Percentiles rank a stretch among this genome's conserved stretches.
Conservation (phyloP, 2,329 filamentous ascomycete species). For the Colletotrichum caudatum region DNA sequence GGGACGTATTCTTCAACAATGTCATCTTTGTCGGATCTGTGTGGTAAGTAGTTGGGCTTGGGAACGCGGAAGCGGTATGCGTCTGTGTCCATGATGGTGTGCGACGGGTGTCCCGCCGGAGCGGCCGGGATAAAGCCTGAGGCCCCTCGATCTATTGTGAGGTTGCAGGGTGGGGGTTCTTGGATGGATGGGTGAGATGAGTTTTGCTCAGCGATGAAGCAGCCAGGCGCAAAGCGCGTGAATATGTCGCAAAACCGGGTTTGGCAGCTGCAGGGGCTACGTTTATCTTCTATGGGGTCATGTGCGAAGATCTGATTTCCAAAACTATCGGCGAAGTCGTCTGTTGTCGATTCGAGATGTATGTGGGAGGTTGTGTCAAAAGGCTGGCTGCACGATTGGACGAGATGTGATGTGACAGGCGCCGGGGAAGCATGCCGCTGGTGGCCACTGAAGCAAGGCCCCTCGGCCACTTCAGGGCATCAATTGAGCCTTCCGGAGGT, state of each 20-base stretch:
- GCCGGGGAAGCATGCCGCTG: slow-evolving; percentile 13
- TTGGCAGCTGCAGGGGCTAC: background rate
- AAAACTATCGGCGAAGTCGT: slow-evolving; percentile 4
- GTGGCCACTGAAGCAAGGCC: slow-evolving; percentile 20
- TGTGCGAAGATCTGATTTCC: background rate
- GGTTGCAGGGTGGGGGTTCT: slow-evolving; percentile 4
- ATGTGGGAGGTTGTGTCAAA: slow-evolving; percentile 24
- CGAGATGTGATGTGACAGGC: slow-evolving; percentile 23
- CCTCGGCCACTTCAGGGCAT: background rate
- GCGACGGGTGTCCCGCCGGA: slow-evolving; percentile 32
- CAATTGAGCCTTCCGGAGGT: background rate
- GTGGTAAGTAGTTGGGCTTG: slow-evolving; percentile 71
- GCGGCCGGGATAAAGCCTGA: slow-evolving; percentile 21
- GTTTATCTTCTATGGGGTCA: background rate
- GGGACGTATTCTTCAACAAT: slow-evolving; percentile 66
- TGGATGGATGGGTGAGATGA: slow-evolving; percentile 10
- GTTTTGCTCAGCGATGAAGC: slow-evolving; percentile 2
- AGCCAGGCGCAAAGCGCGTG: background rate
- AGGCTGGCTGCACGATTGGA: slow-evolving; percentile 26
- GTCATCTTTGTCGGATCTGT: slow-evolving; percentile 63
- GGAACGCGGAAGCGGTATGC: slow-evolving; percentile 65
- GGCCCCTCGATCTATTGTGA: slow-evolving; percentile 14
- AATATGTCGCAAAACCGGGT: background rate
- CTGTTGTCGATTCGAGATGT: slow-evolving; percentile 25
- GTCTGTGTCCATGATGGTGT: slow-evolving; percentile 28